Evolutionary conservation across 2,329 filamentous ascomycete species (phyloP).

Genomic region (Botrytis sinoallii): DNA sequence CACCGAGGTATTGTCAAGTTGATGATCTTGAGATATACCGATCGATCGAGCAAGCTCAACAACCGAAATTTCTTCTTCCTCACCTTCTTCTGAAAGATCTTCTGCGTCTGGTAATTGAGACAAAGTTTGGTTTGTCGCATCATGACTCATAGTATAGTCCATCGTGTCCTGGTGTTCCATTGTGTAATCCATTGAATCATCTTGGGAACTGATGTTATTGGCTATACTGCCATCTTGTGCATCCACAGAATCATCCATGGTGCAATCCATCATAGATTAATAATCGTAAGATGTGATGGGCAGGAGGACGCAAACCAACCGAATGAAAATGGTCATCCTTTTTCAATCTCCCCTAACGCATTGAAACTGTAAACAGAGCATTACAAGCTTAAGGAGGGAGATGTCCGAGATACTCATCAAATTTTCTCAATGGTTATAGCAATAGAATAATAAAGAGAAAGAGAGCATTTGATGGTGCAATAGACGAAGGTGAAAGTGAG

Average conservation of each 20-base stretch:
- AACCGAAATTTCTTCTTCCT: slow-evolving; percentile 26
- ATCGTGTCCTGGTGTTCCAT: not conserved
- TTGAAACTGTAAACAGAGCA: not conserved
- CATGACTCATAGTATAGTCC: slow-evolving; percentile 1
- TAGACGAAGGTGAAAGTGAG: not conserved
- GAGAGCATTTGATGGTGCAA: not conserved
- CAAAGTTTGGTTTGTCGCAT: not conserved
- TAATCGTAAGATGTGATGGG: not conserved
- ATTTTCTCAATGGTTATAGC: not conserved
- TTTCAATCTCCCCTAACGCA: not conserved
- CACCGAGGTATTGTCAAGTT: slow-evolving; percentile 22
- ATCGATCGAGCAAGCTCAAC: slow-evolving; percentile 35
- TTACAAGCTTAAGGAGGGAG: not conserved
- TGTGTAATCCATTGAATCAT: not conserved
- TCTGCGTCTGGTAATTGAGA: slow-evolving; percentile 2
- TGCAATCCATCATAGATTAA: not conserved
- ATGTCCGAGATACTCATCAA: not conserved
- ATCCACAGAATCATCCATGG: not conserved
- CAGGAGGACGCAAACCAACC: not conserved
- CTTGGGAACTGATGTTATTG: not conserved
- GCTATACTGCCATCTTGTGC: not conserved
- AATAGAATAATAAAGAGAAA: not conserved
- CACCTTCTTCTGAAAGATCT: not conserved
- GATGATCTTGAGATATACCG: slow-evolving; percentile 31
- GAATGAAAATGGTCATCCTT: not conserved